phyloP scores from a whole-genome alignment of 371 early-diverging fungal genomes.

The Basidiobolus meristosporus region DNA sequence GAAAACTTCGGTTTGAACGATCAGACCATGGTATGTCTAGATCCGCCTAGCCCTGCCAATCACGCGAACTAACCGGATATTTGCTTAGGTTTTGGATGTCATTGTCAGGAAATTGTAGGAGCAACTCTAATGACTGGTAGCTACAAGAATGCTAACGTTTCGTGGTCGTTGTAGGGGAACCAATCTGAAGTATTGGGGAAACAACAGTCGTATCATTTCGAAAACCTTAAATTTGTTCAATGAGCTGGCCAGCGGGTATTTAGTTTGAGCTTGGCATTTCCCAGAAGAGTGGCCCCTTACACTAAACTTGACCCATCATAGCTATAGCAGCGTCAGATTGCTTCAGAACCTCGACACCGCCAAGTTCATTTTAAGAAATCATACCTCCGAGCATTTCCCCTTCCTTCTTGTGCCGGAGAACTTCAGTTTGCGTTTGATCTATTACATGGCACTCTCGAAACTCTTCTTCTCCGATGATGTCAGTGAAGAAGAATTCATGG shows the following conservation, averaged over 20 bases:
- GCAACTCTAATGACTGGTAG: background rate
- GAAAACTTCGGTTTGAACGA: conserved; percentile 30
- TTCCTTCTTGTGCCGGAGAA: conserved; percentile 40
- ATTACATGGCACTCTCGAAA: conserved; percentile 56
- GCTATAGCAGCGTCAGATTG: conserved; percentile 30
- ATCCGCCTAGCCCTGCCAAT: too few relatives aligned
- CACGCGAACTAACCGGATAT: conserved; percentile 2
- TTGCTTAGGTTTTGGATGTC: conserved; percentile 30
- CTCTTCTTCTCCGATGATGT: conserved; percentile 55
- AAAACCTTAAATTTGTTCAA: conserved; percentile 42
- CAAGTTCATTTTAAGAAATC: conserved; percentile 41
- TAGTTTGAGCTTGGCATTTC: background rate
- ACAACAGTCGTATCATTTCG: conserved; percentile 21
- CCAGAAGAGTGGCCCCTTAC: background rate
- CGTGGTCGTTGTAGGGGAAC: conserved; percentile 16
- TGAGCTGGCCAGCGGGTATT: conserved; percentile 67
- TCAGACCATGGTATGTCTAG: conserved; percentile 10
- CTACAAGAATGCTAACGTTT: conserved; percentile 7
- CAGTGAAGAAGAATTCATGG: conserved; percentile 31
- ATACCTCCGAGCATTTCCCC: conserved; percentile 37
- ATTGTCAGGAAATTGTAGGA: conserved; percentile 47
- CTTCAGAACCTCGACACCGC: conserved; percentile 51
- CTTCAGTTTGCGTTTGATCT: conserved; percentile 31
- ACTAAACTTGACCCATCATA: conserved; percentile 3
- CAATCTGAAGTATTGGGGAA: conserved; percentile 24